A percentile compares a stretch with the other conserved stretches of the same genome.
Evolutionary conservation across 139 green algal species (phyloP).

Genomic region (Chlorella sp.): DNA sequence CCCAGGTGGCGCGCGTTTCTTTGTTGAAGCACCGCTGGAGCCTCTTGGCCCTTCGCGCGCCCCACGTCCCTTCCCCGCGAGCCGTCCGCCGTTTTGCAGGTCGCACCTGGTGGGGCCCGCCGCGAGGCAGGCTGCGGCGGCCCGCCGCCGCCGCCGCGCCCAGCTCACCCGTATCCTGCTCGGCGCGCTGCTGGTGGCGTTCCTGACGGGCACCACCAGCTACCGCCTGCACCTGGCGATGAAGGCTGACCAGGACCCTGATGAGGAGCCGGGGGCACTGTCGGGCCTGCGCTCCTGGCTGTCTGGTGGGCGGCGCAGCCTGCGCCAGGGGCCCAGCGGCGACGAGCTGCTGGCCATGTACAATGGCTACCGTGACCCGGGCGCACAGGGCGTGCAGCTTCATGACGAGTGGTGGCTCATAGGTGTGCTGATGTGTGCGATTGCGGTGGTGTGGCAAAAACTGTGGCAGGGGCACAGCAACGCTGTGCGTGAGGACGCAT

Average conservation of each 20-base stretch:
- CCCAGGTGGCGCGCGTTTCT: neutral
- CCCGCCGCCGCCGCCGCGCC: neutral
- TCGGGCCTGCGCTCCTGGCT: slow-evolving; percentile 30
- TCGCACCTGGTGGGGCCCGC: neutral
- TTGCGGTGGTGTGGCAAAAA: neutral
- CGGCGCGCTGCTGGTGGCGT: slow-evolving; percentile 5
- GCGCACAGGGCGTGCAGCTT: neutral
- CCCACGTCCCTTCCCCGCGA: neutral
- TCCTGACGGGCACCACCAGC: slow-evolving; percentile 8
- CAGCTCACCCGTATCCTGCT: neutral
- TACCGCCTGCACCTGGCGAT: slow-evolving; percentile 22
- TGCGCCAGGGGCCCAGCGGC: slow-evolving; percentile 13
- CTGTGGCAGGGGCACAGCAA: neutral
- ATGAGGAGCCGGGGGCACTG: neutral
- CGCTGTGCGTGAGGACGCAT: too few relatives aligned
- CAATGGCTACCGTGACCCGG: neutral
- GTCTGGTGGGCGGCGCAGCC: neutral
- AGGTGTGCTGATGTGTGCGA: neutral
- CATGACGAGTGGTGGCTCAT: slow-evolving; percentile 18
- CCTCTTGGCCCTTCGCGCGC: neutral
- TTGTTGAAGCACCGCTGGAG: neutral
- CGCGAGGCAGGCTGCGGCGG: neutral
- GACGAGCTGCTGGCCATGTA: neutral
- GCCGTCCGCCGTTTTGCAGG: neutral
- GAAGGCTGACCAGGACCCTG: neutral